Conservation (phyloP, 192 early-diverging fungal species). For the Entrophospora sp. region DNA sequence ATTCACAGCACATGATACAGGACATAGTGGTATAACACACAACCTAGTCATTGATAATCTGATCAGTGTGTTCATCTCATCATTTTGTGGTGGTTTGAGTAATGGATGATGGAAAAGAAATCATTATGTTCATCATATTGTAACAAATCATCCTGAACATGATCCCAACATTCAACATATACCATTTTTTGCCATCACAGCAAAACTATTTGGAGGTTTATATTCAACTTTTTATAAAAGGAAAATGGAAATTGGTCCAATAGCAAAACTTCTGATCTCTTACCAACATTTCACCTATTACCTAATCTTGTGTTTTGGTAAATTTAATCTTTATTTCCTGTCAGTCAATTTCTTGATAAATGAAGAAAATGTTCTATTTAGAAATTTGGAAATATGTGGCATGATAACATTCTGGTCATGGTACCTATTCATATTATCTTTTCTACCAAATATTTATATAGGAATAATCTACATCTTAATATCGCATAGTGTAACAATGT, state of each 20-base stretch:
- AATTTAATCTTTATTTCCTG: slow-evolving; percentile 83
- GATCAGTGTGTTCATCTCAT: slow-evolving; percentile 74
- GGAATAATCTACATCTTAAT: slow-evolving; percentile 60
- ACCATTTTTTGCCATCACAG: slow-evolving; percentile 88
- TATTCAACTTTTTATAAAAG: slow-evolving; percentile 87
- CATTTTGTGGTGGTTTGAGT: slow-evolving; percentile 79
- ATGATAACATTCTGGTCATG: slow-evolving; percentile 73
- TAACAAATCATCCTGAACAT: slow-evolving; percentile 89
- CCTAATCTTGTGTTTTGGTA: slow-evolving; percentile 76
- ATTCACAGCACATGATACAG: slow-evolving; percentile 93
- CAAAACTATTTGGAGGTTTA: slow-evolving; percentile 66
- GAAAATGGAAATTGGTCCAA: slow-evolving; percentile 69
- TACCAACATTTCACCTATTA: slow-evolving; percentile 86
- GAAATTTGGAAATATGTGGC: slow-evolving; percentile 63
- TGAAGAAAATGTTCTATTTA: slow-evolving; percentile 60
- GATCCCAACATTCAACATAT: slow-evolving; percentile 98
- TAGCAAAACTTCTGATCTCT: slow-evolving; percentile 66
- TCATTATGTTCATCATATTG: slow-evolving; percentile 96
- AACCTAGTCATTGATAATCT: slow-evolving; percentile 61
- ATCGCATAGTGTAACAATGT: slow-evolving; percentile 73
- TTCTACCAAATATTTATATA: slow-evolving; percentile 57
- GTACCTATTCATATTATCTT: slow-evolving; percentile 62
- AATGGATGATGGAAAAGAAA: slow-evolving; percentile 97
- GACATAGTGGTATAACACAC: slow-evolving; percentile 88
- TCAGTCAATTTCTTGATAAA: slow-evolving; percentile 59